Percentiles rank a stretch among this genome's conserved stretches.
These are phyloP conservation scores for Citrus cavaleriei DNA, from an alignment of 345 rosid species.

Conservation along the genomic window DNA sequence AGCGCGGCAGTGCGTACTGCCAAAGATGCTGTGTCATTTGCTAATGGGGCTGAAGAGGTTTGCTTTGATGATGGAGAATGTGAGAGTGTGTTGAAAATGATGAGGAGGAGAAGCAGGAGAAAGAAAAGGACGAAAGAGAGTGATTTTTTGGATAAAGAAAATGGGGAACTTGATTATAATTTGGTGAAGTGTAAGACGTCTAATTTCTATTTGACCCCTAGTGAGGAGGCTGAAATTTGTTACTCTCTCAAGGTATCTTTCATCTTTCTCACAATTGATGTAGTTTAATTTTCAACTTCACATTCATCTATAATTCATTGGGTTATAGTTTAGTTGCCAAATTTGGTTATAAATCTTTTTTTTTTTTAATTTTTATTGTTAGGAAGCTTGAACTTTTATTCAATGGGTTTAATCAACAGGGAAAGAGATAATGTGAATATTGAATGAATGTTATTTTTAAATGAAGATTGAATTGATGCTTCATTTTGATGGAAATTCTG, in stretches of 20 bases:
- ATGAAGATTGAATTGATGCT: no score
- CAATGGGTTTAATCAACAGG: not conserved
- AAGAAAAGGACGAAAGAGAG: conserved; percentile 35
- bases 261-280: not conserved
- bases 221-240: conserved; percentile 52
- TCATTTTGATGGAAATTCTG: no score
- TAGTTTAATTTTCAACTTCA: not conserved
- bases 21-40: conserved; percentile 31
- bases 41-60: conserved; percentile 10
- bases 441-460: not conserved
- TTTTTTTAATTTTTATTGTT: not conserved
- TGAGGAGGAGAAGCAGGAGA: conserved; percentile 43
- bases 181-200: conserved; percentile 17
- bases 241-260: conserved; percentile 38
- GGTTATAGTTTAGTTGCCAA: not conserved
- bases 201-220: conserved; percentile 30
- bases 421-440: not conserved
- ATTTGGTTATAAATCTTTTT: not conserved
- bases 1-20: conserved; percentile 25
- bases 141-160: conserved; percentile 19
- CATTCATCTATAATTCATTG: not conserved
- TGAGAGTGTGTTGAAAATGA: not conserved
- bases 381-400: not conserved
- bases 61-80: conserved; percentile 3
- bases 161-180: conserved; percentile 2